Evolutionary conservation across 345 rosid genomes (phyloP).

Genomic region (Hirschfeldia incana): DNA sequence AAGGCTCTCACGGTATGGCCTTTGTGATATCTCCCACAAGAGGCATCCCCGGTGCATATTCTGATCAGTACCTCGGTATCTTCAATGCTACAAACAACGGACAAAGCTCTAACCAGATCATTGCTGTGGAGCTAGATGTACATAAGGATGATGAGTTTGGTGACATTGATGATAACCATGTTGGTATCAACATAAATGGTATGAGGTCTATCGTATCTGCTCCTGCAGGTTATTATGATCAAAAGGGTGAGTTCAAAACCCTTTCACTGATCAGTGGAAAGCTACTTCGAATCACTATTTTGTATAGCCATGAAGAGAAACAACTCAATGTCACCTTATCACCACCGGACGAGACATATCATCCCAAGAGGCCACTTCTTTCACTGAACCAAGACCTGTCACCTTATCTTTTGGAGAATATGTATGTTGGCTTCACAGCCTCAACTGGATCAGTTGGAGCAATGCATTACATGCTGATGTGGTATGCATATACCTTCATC

Average conservation of each 20-base stretch:
- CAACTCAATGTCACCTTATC: slow-evolving; percentile 63
- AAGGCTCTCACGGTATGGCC: slow-evolving; percentile 35
- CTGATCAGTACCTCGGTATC: slow-evolving; percentile 23
- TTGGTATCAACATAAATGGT: slow-evolving; percentile 56
- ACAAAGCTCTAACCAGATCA: background rate
- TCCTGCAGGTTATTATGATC: slow-evolving; percentile 44
- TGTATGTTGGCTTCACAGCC: slow-evolving; percentile 71
- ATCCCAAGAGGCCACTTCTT: slow-evolving; percentile 49
- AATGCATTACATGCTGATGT: background rate
- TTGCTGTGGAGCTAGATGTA: slow-evolving; percentile 26
- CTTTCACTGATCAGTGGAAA: slow-evolving; percentile 44
- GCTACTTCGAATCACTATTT: slow-evolving; percentile 38
- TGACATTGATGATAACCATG: slow-evolving; percentile 45
- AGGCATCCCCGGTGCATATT: slow-evolving; percentile 23
- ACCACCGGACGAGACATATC: slow-evolving; percentile 32
- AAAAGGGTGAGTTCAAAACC: slow-evolving; percentile 18
- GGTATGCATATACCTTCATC: background rate
- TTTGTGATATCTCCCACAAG: slow-evolving; percentile 29
- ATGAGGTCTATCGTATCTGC: slow-evolving; percentile 41
- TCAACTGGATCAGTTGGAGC: slow-evolving; percentile 58
- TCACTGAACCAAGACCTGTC: slow-evolving; percentile 60
- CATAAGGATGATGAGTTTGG: slow-evolving; percentile 30
- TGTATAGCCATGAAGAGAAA: slow-evolving; percentile 55
- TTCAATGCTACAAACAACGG: slow-evolving; percentile 3
- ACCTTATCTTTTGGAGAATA: slow-evolving; percentile 43